Evolutionary conservation across 2,329 filamentous ascomycete genomes (phyloP), one percentile per base, ranked within the genome.

Genomic region (Ceratocystiopsis sp.): DNA sequence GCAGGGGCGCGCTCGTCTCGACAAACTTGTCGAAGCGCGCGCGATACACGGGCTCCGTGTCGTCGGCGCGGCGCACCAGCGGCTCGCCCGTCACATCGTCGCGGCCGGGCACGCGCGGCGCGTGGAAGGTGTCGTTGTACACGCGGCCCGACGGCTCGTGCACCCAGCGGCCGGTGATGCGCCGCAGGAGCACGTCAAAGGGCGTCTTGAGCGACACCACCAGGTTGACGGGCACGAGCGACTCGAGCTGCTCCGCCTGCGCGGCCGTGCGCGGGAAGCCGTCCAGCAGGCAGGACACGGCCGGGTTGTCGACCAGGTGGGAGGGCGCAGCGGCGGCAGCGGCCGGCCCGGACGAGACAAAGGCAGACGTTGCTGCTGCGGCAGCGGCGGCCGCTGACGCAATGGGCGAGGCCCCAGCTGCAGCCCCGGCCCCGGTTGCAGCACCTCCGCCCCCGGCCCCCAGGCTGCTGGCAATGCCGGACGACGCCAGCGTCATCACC

Each of bases 111-210:
- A 87, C 76, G 51, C 79, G 80, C 1, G 91, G 91, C 9, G 82
- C 72, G 56, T 96, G 86, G 66, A 94, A 98, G 0, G 78, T 78
- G 3, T 86, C 93, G 59, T 98, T 98, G 68, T 98, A 98, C 15
- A 95, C 81, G 25, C 91, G 73, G 2, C 91, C 91, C 0, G 85
- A 93, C 0, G 85, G 78, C 54, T 83, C 82, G 61, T 98, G 91
- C 36, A 95, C 80, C 87, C 87, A 95, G 45, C 91, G 80, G 42
- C 85, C 86, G 37, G 83, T 77, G 52, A 98, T 95, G 44, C 91
- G 81, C 52, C 86, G 77, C 50, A 96, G 71, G 47, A 98, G 86
- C 47, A 95, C 84, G 10, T 80, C 74, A 33, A 83, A 75, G 0
- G 91, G 91, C 0, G 89, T 96, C 56, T 80, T 73, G 52, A 96